Evolutionary conservation across 2,329 filamentous ascomycete genomes (phyloP).

Genomic region (Rosellinia necatrix): DNA sequence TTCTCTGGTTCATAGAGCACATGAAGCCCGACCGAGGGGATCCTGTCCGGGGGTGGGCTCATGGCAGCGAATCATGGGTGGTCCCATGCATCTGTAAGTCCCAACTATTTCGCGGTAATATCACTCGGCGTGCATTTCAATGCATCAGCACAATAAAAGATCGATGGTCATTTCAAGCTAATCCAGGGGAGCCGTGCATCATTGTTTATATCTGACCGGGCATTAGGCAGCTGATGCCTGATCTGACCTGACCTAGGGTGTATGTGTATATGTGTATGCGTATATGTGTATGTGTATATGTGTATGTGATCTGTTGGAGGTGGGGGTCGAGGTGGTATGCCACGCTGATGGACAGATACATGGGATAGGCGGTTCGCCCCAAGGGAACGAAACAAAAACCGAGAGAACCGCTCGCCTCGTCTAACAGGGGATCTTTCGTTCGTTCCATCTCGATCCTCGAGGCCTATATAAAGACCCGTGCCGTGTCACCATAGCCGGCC

Average conservation of each 20-base stretch:
- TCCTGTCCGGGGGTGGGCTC: conserved; percentile 11
- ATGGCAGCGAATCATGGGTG: conserved; percentile 16
- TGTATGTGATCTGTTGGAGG: conserved; percentile 5
- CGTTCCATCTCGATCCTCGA: neutral
- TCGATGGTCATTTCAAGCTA: neutral
- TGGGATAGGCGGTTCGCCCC: neutral
- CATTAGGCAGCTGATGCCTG: conserved; percentile 17
- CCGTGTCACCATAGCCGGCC: conserved; percentile 11
- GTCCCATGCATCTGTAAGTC: conserved; percentile 2
- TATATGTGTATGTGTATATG: conserved; percentile 2
- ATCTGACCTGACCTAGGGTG: neutral
- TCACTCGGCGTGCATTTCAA: neutral
- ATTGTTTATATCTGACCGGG: conserved; percentile 15
- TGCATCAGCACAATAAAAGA: neutral
- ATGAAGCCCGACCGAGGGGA: conserved; percentile 21
- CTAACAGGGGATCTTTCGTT: neutral
- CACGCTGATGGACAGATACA: neutral
- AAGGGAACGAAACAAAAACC: neutral
- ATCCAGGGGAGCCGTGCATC: neutral
- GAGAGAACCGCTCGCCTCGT: neutral
- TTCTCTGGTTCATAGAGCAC: conserved; percentile 23
- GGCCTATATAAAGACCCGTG: neutral
- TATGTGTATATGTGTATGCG: conserved; percentile 3
- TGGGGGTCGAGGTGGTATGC: conserved; percentile 16
- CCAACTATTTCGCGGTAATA: neutral